These are phyloP conservation scores for Eutrema yunnanense DNA, from an alignment of 345 rosid genomes.

Conservation along the genomic window DNA sequence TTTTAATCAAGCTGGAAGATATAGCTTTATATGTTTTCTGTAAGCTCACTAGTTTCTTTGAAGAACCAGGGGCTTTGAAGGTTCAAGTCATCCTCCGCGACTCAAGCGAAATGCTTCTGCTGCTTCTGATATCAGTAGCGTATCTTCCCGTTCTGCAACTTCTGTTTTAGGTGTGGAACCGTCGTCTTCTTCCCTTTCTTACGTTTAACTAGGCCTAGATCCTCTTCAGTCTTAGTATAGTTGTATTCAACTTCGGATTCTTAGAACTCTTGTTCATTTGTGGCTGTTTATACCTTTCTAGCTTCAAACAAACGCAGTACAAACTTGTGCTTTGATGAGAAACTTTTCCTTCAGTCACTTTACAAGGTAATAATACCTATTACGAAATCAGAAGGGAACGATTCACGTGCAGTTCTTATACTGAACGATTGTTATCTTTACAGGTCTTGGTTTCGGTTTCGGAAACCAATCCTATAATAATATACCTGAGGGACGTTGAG, in stretches of 20 bases:
- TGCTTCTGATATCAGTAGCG: slow-evolving; percentile 64
- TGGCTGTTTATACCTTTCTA: slow-evolving; percentile 25
- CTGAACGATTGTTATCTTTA: neutral
- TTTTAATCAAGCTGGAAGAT: neutral
- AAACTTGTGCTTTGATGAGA: slow-evolving; percentile 86
- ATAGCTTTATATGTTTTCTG: neutral
- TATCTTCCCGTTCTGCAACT: slow-evolving; percentile 39
- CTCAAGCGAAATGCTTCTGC: slow-evolving; percentile 71
- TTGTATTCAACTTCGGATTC: neutral
- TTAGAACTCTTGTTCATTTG: neutral
- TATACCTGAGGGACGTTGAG: slow-evolving; percentile 88
- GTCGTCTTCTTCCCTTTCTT: neutral
- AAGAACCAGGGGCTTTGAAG: slow-evolving; percentile 46
- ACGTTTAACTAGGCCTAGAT: neutral
- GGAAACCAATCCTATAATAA: slow-evolving; percentile 54
- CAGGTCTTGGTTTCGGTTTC: slow-evolving; percentile 81
- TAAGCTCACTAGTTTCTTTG: neutral
- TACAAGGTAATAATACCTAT: slow-evolving; percentile 55
- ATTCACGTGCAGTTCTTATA: neutral
- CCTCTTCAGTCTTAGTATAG: neutral
- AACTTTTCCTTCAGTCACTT: slow-evolving; percentile 73
- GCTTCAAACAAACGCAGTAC: slow-evolving; percentile 48
- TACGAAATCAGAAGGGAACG: neutral
- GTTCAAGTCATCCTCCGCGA: slow-evolving; percentile 38
- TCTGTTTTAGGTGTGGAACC: slow-evolving; percentile 44